Evolutionary conservation across 768 basidiomycete genomes (phyloP).

Genomic region (Suillus placidus): DNA sequence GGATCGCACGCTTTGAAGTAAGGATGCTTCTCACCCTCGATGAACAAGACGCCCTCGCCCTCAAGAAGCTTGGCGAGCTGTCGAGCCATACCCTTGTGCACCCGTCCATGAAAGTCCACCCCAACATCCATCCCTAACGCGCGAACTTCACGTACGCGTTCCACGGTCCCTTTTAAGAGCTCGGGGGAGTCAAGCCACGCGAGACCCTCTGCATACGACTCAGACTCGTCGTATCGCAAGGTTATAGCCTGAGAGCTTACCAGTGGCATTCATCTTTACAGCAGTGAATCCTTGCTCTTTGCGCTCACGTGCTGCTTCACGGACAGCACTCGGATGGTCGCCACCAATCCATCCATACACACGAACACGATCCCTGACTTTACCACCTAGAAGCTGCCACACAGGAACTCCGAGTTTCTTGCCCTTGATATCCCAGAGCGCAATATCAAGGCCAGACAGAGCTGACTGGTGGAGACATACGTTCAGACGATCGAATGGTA

Average conservation of each 20-base stretch:
- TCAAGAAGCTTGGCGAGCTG: constrained; percentile 66
- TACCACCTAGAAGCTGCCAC: constrained; percentile 70
- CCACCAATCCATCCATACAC: constrained; percentile 64
- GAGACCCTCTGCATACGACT: constrained; percentile 29
- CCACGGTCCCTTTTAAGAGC: constrained; percentile 51
- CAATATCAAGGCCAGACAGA: constrained; percentile 66
- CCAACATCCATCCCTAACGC: constrained; percentile 63
- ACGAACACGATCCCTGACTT: constrained; percentile 59
- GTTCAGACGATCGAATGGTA: neutral
- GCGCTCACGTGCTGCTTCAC: constrained; percentile 51
- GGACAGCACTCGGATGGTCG: constrained; percentile 49
- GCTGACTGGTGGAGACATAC: constrained; percentile 40
- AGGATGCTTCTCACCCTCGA: constrained; percentile 48
- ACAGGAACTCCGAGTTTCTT: constrained; percentile 68
- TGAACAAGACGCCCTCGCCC: constrained; percentile 61
- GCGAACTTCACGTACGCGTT: constrained; percentile 54
- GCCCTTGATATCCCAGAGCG: constrained; percentile 81
- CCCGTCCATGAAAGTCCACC: constrained; percentile 69
- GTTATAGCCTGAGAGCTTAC: constrained; percentile 30
- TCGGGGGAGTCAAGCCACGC: constrained; percentile 66
- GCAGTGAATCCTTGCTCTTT: constrained; percentile 67
- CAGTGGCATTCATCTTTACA: constrained; percentile 74
- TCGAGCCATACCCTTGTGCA: constrained; percentile 71
- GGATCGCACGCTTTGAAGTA: neutral
- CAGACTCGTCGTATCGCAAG: constrained; percentile 8